These are phyloP conservation scores for Xylariaceae sp. DNA, from an alignment of 2,329 filamentous ascomycete genomes.

Conservation along the genomic window DNA sequence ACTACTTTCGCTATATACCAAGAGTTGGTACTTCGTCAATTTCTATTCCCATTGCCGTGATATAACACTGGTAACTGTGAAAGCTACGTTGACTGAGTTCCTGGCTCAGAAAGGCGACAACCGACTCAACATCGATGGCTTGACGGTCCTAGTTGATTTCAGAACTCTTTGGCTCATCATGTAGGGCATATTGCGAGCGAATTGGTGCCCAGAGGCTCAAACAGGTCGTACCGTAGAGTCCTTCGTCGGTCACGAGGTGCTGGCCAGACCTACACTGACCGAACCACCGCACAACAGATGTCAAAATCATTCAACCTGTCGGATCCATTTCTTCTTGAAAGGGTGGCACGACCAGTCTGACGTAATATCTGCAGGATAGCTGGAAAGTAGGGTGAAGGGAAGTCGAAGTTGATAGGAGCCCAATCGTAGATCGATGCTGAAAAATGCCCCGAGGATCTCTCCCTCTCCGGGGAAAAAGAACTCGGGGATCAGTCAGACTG, in stretches of 20 bases:
- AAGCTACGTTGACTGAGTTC: too few relatives aligned
- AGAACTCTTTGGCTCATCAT: background rate
- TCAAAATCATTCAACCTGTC: background rate
- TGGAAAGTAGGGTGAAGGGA: background rate
- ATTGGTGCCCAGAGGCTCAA: background rate
- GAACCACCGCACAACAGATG: background rate
- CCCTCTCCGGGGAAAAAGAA: background rate
- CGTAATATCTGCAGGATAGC: background rate
- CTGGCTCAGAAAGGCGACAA: background rate
- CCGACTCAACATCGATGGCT: background rate
- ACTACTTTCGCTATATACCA: background rate
- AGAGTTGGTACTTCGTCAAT: too few relatives aligned
- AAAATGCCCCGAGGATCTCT: background rate
- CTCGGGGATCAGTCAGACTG: background rate
- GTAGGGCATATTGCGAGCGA: background rate
- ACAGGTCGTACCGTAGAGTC: background rate
- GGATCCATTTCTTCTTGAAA: background rate
- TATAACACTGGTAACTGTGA: too few relatives aligned
- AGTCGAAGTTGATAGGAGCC: background rate
- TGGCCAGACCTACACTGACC: background rate
- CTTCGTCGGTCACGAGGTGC: background rate
- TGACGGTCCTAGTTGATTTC: background rate
- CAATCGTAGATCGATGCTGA: background rate
- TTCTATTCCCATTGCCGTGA: too few relatives aligned
- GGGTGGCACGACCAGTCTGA: background rate